Evolutionary conservation across 108 stramenopile species (phyloP).

Genomic region (Conticribra guillardii): DNA sequence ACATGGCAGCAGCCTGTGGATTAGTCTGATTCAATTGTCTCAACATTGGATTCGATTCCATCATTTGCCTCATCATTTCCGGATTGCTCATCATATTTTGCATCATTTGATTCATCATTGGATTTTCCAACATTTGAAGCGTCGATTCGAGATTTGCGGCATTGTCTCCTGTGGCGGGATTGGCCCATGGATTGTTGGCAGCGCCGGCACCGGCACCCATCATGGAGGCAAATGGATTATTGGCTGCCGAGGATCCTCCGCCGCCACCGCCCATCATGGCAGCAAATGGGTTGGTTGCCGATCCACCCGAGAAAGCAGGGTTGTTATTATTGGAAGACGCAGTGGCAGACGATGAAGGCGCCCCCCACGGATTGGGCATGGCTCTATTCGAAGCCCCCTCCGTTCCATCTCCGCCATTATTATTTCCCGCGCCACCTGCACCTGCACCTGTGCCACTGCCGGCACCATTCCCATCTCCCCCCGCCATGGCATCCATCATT

Average conservation of each 20-base stretch:
- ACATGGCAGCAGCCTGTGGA: constrained; percentile 55
- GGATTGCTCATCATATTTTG: constrained; percentile 61
- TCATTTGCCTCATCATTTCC: constrained; percentile 62
- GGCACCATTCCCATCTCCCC: constrained; percentile 24
- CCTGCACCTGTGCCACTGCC: constrained; percentile 19
- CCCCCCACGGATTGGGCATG: constrained; percentile 93
- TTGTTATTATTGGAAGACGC: neutral
- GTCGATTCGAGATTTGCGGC: constrained; percentile 76
- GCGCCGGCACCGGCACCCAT: constrained; percentile 47
- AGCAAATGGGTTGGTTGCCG: neutral
- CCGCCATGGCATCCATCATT: constrained; percentile 88
- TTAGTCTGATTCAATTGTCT: constrained; percentile 52
- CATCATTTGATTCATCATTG: constrained; percentile 82
- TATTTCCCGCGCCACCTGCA: constrained; percentile 15
- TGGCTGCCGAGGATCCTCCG: constrained; percentile 1
- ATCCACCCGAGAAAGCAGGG: too few species aligned
- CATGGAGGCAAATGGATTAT: constrained; percentile 42
- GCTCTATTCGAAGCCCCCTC: constrained; percentile 79
- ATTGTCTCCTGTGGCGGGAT: constrained; percentile 55
- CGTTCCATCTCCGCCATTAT: constrained; percentile 50
- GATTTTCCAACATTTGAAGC: constrained; percentile 73
- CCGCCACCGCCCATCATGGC: constrained; percentile 24
- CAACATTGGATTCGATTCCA: constrained; percentile 55
- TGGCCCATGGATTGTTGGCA: constrained; percentile 57
- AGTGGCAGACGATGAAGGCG: constrained; percentile 33